Conservation (phyloP, 2,329 filamentous ascomycete species). For the Paraphaeosphaeria minitans region DNA sequence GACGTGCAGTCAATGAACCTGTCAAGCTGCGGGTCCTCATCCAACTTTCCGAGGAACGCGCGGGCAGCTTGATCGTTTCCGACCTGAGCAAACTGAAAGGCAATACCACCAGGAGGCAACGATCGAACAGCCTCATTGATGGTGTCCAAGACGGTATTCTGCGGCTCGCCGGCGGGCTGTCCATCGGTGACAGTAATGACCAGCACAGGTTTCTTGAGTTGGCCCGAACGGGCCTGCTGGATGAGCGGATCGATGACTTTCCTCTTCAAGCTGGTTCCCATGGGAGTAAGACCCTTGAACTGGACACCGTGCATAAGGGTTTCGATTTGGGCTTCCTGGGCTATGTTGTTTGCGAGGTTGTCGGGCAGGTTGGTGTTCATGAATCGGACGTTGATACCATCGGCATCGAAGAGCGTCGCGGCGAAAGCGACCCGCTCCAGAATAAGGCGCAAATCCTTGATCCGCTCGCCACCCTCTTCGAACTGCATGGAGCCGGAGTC, state of each 20-base stretch:
- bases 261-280: conserved; percentile 66
- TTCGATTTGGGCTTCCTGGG: conserved; percentile 62
- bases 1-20: conserved; percentile 70
- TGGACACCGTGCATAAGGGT: conserved; percentile 62
- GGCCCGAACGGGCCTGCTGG: conserved; percentile 56
- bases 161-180: conserved; percentile 67
- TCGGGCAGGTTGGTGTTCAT: conserved; percentile 64
- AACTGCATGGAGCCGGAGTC: conserved; percentile 74
- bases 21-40: conserved; percentile 66
- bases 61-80: conserved; percentile 69
- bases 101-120: conserved; percentile 61
- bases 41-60: conserved; percentile 67
- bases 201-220: conserved; percentile 66
- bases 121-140: conserved; percentile 61
- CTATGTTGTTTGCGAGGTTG: conserved; percentile 58
- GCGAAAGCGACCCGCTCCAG: conserved; percentile 67
- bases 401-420: conserved; percentile 70
- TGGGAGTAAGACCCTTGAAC: conserved; percentile 70
- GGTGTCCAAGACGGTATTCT: conserved; percentile 61
- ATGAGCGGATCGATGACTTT: conserved; percentile 68
- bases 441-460: conserved; percentile 69
- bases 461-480: conserved; percentile 69
- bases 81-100: conserved; percentile 72
- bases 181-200: conserved; percentile 71
- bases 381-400: conserved; percentile 71